Evolutionary conservation across 2,329 filamentous ascomycete genomes (phyloP), one percentile per base, ranked within the genome.

Genomic region (Cryphonectria nitschkei): DNA sequence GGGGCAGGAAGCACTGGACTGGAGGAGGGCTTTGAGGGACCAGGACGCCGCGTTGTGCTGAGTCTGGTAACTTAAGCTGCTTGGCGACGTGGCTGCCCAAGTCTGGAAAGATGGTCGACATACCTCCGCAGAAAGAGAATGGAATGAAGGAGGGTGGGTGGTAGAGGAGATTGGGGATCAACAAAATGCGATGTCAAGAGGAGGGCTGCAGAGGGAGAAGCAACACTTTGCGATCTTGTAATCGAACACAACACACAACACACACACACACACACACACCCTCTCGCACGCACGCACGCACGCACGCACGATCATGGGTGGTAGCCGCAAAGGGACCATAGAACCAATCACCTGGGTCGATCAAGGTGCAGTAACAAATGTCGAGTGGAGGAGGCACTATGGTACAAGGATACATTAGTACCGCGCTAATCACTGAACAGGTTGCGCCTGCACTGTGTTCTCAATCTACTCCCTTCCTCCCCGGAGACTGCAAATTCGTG

Each of bases 211-310:
- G n/a, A 19, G 14, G 22, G 41, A 37, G 22, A 29, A 70, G 70
- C 71, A 72, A 70, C 54, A 72, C 52, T 68, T 72, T 72, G 71
- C 71, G 71, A 72, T 72, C 50, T 52, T 29, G 46, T 41, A 65
- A 29, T n/a, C 29, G 22, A 39, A 62, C 6, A 11, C 61, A 9
- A 22, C 34, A 34, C 13, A 19, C 32, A 22, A 34, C 22, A 26
- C 60, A 26, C 39, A 43, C 43, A 22, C 43, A 50, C 26, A 26
- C 26, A 26, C 26, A 26, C 26, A 26, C 26, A 26, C 26, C 26
- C 26, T 26, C 26, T 26, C 26, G 26, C 26, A 26, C 26, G 26
- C 26, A 34, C 26, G 26, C 26, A 34, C 39, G 16, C 43, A 26
- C 26, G 8, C 43, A 50, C 43, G 11, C 32, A 50, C 46, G 43